Evolutionary conservation across 2,329 filamentous ascomycete species (phyloP).

Genomic region (Sarocladiaceae sp.): DNA sequence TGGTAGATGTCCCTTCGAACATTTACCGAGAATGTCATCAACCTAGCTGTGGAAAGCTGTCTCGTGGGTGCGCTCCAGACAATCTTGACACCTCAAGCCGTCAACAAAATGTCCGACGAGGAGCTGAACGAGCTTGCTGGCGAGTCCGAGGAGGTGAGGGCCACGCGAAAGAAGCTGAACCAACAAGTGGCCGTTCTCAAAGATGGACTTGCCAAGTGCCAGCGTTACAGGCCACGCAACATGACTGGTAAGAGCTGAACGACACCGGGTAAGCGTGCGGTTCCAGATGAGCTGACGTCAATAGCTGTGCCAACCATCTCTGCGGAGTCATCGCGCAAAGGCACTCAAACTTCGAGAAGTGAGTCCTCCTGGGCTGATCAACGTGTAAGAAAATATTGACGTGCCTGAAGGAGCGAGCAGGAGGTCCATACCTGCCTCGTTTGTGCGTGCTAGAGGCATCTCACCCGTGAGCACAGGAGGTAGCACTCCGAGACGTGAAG

Average conservation of each 20-base stretch:
- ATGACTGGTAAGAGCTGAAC: conserved; percentile 1
- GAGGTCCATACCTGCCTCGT: no score
- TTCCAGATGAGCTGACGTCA: background rate
- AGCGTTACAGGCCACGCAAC: conserved; percentile 11
- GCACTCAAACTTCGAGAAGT: background rate
- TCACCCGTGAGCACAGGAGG: no score
- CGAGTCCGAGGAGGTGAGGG: conserved; percentile 21
- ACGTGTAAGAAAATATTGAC: no score
- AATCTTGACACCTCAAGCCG: conserved; percentile 32
- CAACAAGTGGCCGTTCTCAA: conserved; percentile 11
- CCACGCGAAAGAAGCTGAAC: conserved; percentile 10
- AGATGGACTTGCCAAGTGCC: conserved; percentile 15
- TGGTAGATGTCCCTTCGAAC: conserved; percentile 33
- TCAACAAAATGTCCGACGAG: conserved; percentile 28
- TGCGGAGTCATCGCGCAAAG: background rate
- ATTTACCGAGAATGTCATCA: conserved; percentile 42
- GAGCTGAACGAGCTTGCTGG: conserved; percentile 21
- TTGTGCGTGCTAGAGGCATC: no score
- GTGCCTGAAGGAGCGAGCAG: no score
- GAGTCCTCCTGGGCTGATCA: background rate
- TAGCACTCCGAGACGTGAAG: no score
- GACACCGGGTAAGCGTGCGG: background rate
- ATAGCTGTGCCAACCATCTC: background rate
- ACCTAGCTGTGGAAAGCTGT: conserved; percentile 42
- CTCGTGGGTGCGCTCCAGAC: conserved; percentile 32